A percentile compares a stretch with the other conserved stretches of the same genome.
These are phyloP conservation scores for Blastomyces gilchristii DNA, from an alignment of 2,329 filamentous ascomycete genomes.

Conservation along the genomic window DNA sequence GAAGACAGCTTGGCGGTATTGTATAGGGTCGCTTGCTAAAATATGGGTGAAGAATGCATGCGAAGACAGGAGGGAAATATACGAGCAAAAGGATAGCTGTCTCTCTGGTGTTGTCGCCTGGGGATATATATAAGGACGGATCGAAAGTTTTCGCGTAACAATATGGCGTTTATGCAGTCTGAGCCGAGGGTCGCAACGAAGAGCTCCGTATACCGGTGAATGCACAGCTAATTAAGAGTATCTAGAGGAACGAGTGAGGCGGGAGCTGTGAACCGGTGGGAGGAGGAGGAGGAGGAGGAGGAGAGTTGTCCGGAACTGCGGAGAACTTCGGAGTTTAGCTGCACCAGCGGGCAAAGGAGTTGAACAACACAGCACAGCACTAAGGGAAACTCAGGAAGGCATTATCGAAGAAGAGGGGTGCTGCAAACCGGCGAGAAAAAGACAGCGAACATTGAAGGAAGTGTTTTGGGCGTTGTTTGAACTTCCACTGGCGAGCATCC, in stretches of 20 bases:
- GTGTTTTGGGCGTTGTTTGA: neutral
- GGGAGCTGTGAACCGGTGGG: neutral
- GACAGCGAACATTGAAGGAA: neutral
- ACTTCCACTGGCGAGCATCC: neutral
- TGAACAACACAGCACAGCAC: neutral
- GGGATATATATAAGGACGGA: neutral
- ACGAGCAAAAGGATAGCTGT: neutral
- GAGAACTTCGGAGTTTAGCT: neutral
- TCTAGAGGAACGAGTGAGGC: neutral
- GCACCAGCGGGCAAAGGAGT: neutral
- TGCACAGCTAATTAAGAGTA: neutral
- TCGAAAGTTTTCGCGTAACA: neutral
- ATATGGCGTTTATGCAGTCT: neutral
- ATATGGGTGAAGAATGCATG: neutral
- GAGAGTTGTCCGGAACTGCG: neutral
- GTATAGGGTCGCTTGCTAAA: conserved; percentile 17
- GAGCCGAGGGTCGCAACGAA: neutral
- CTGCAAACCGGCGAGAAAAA: neutral
- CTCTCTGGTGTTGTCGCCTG: neutral
- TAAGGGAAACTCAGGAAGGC: neutral
- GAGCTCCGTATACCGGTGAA: neutral
- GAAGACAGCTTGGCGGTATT: conserved; percentile 96
- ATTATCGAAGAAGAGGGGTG: neutral
- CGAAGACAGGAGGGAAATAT: neutral
- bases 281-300: neutral